Conservation (phyloP, 2,329 filamentous ascomycete genomes). For the Hypoxylon sp. region DNA sequence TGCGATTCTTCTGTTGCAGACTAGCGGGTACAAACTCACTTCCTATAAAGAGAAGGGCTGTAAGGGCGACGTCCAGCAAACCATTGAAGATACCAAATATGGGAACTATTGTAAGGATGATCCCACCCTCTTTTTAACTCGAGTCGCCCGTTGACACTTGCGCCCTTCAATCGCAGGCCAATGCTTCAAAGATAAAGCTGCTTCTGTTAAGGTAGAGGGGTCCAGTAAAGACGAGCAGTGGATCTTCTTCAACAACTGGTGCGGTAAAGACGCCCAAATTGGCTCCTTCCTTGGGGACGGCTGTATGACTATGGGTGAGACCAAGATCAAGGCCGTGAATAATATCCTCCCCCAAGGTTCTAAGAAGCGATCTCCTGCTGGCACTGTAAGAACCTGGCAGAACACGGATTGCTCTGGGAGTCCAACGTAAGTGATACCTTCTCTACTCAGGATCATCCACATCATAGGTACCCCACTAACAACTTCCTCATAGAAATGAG, state of each 20-base stretch:
- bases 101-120: conserved; percentile 24
- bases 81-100: conserved; percentile 32
- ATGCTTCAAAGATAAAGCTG: conserved; percentile 29
- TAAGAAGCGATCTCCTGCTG: conserved; percentile 19
- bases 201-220: conserved; percentile 33
- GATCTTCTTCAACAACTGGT: conserved; percentile 39
- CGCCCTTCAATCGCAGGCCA: conserved; percentile 9
- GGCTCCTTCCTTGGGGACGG: conserved; percentile 28
- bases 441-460: not conserved
- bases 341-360: conserved; percentile 26
- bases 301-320: conserved; percentile 28
- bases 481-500: conserved; percentile 2
- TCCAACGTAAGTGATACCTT: conserved; percentile 16
- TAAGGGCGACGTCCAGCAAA: conserved; percentile 30
- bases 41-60: conserved; percentile 30
- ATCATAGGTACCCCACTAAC: not conserved
- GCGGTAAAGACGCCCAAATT: conserved; percentile 25
- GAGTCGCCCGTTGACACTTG: conserved; percentile 1
- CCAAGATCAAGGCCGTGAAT: conserved; percentile 24
- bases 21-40: conserved; percentile 27
- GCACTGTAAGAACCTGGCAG: conserved; percentile 24
- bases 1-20: conserved; percentile 26
- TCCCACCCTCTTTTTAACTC: not conserved
- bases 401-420: conserved; percentile 30
- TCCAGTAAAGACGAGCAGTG: conserved; percentile 19